phyloP scores from a whole-genome alignment of 768 basidiomycete species.

The Psilocybe tampanensis region DNA sequence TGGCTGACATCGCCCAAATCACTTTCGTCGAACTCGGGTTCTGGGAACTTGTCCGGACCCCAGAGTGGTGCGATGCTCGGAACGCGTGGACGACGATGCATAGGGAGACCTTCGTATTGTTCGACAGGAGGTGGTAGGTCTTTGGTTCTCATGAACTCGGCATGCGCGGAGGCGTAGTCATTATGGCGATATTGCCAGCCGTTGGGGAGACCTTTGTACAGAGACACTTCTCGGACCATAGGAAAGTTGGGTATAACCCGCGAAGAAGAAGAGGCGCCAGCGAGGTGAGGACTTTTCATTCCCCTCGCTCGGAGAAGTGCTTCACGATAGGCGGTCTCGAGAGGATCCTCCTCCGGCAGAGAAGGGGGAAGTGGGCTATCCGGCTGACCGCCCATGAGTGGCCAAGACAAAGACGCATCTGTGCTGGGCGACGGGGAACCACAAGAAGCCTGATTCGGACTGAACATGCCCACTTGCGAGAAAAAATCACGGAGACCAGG shows the following conservation, averaged over 20 bases:
- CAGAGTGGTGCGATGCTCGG: slow-evolving; percentile 43
- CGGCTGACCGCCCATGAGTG: not conserved
- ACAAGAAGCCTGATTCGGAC: slow-evolving; percentile 7
- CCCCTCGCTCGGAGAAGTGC: slow-evolving; percentile 21
- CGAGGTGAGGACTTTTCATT: slow-evolving; percentile 9
- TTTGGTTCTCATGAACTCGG: slow-evolving; percentile 36
- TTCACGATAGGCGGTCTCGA: slow-evolving; percentile 26
- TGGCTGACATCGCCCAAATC: slow-evolving; percentile 17
- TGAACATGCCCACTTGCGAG: slow-evolving; percentile 14
- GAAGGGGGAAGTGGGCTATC: slow-evolving; percentile 6
- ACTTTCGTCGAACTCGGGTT: slow-evolving; percentile 16
- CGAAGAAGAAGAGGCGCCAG: slow-evolving; percentile 7
- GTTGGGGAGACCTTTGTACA: slow-evolving; percentile 48
- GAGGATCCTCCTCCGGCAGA: slow-evolving; percentile 18
- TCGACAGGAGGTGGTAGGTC: slow-evolving; percentile 17
- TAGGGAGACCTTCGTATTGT: slow-evolving; percentile 12
- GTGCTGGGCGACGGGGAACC: not conserved
- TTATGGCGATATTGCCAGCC: slow-evolving; percentile 47
- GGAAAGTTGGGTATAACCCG: slow-evolving; percentile 24
- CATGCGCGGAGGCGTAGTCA: slow-evolving; percentile 37
- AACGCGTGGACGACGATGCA: slow-evolving; percentile 34
- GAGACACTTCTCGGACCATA: slow-evolving; percentile 49
- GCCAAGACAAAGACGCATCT: slow-evolving; percentile 4
- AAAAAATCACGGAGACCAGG: slow-evolving; percentile 25
- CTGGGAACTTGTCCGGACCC: slow-evolving; percentile 24